Evolutionary conservation across 805 yeast species (phyloP).

Genomic region (Ogataea chonburiensis): DNA sequence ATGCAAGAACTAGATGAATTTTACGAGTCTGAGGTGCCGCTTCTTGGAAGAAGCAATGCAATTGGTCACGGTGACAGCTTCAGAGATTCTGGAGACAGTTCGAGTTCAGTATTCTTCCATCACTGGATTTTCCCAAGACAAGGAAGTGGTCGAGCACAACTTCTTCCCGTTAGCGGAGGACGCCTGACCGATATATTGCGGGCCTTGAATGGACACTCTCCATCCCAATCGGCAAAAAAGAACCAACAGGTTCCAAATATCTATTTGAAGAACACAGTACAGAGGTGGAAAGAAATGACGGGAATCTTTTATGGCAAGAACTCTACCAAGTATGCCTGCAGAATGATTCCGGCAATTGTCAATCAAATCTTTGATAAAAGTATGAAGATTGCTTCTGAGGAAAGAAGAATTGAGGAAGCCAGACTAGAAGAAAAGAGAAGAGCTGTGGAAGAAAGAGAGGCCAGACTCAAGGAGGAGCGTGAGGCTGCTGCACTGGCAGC

Average conservation of each 20-base stretch:
- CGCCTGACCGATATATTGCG: conserved; percentile 22
- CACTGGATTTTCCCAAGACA: conserved; percentile 18
- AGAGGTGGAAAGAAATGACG: conserved; percentile 66
- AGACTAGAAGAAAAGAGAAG: conserved; percentile 31
- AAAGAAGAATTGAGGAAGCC: conserved; percentile 28
- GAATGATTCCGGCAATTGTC: conserved; percentile 43
- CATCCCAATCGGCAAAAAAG: conserved; percentile 13
- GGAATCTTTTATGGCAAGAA: conserved; percentile 49
- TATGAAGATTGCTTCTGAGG: conserved; percentile 35
- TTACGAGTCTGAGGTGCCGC: conserved; percentile 13
- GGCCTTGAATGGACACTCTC: conserved; percentile 17
- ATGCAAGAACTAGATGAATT: conserved; percentile 10
- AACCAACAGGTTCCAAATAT: conserved; percentile 23
- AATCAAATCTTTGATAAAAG: conserved; percentile 51
- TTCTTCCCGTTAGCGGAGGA: conserved; percentile 17
- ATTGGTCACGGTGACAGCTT: conserved; percentile 14
- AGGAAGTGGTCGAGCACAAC: conserved; percentile 14
- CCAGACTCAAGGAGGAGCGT: conserved; percentile 29
- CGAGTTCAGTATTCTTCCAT: conserved; percentile 13
- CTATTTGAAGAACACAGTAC: conserved; percentile 42
- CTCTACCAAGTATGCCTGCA: conserved; percentile 32
- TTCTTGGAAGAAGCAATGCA: conserved; percentile 8
- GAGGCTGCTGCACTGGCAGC: conserved; percentile 34
- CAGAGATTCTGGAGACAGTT: conserved; percentile 10
- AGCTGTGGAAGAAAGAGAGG: conserved; percentile 31